Percentiles rank a stretch among this genome's conserved stretches.
Evolutionary conservation across 805 yeast genomes (phyloP).

Genomic region (Pichia californica): DNA sequence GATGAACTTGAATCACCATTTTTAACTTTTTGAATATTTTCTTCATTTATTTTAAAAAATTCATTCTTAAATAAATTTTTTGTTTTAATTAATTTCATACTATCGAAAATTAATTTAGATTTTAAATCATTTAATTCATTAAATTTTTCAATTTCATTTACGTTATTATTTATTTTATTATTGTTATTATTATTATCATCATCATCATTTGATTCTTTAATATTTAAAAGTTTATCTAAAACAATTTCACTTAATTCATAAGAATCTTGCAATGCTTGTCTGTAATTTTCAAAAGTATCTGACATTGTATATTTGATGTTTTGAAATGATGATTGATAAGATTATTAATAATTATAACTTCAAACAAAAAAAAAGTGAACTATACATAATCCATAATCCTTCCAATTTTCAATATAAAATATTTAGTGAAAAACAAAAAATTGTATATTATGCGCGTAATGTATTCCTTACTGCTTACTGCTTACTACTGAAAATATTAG

Average conservation of each 20-base stretch:
- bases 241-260: constrained; percentile 12
- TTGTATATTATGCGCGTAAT: no score
- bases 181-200: not conserved
- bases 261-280: constrained; percentile 15
- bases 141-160: constrained; percentile 9
- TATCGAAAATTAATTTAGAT: constrained; percentile 17
- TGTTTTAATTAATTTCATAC: constrained; percentile 11
- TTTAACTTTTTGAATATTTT: constrained; percentile 11
- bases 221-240: constrained; percentile 8
- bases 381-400: no score
- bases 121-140: constrained; percentile 15
- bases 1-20: constrained; percentile 4
- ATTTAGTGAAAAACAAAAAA: no score
- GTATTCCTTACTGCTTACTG: no score
- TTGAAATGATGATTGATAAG: no score
- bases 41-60: constrained; percentile 13
- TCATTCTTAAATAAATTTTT: constrained; percentile 20
- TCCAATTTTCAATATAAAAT: no score
- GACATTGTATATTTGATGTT: not conserved
- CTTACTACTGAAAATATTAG: no score
- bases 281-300: constrained; percentile 2
- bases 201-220: constrained; percentile 1
- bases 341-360: no score
- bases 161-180: not conserved
- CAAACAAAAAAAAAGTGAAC: no score